A percentile compares a stretch with the other conserved stretches of the same genome.
phyloP scores from a whole-genome alignment of 176 grass and related monocot species.

The Cenchrus purpureus region DNA sequence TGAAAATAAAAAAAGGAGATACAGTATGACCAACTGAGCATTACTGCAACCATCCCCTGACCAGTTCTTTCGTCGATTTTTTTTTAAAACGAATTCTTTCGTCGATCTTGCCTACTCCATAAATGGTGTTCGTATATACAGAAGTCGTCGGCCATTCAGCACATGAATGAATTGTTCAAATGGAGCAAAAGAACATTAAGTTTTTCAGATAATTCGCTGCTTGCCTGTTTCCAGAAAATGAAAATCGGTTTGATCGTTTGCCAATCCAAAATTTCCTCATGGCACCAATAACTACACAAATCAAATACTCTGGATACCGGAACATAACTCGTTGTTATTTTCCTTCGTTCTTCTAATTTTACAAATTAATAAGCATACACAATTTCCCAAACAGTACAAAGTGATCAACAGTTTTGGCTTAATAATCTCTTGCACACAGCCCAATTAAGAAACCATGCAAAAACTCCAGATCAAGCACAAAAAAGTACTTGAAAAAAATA shows the following conservation, averaged over 20 bases:
- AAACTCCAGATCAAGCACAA: conserved; percentile 44
- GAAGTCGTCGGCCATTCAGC: too few relatives aligned
- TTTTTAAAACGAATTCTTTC: neutral
- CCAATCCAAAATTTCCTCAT: neutral
- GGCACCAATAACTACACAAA: neutral
- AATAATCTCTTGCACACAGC: conserved; percentile 3
- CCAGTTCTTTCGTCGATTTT: neutral
- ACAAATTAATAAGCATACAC: conserved; percentile 7
- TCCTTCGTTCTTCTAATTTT: neutral
- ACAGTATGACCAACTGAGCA: too few relatives aligned
- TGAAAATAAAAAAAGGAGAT: too few relatives aligned
- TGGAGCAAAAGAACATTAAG: neutral
- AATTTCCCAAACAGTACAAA: conserved; percentile 20
- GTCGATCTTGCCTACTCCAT: neutral
- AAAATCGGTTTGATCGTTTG: too few relatives aligned
- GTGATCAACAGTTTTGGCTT: conserved; percentile 25
- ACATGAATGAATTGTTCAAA: neutral
- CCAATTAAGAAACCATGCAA: neutral
- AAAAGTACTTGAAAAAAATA: conserved; percentile 19
- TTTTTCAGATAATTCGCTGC: neutral
- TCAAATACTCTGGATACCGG: neutral
- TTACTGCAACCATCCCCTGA: neutral
- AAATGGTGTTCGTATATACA: neutral
- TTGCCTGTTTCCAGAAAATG: neutral
- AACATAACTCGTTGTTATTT: neutral